A percentile compares a stretch with the other conserved stretches of the same genome.
These are phyloP conservation scores for Phytophthora melonis DNA, from an alignment of 352 stramenopile genomes.

Conservation along the genomic window DNA sequence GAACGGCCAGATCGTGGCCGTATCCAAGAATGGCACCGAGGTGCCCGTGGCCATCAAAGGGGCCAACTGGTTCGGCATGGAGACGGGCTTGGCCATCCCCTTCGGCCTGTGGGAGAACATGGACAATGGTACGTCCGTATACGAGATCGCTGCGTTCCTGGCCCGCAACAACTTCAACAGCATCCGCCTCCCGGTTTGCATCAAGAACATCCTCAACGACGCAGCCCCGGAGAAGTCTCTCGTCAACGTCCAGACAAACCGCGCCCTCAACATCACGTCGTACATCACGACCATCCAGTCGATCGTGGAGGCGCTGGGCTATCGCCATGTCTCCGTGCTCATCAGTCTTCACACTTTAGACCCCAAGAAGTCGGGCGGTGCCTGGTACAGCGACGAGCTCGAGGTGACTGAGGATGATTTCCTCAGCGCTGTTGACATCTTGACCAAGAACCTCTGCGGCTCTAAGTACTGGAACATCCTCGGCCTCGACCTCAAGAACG, in stretches of 20 bases:
- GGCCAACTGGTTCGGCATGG: constrained; percentile 84
- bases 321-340: constrained; percentile 65
- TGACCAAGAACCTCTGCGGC: constrained; percentile 61
- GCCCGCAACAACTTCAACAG: constrained; percentile 78
- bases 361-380: constrained; percentile 54
- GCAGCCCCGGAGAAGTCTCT: constrained; percentile 53
- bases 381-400: constrained; percentile 64
- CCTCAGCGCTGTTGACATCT: constrained; percentile 58
- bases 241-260: constrained; percentile 73
- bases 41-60: constrained; percentile 66
- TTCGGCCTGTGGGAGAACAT: constrained; percentile 80
- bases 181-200: constrained; percentile 65
- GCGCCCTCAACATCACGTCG: constrained; percentile 63
- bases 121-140: constrained; percentile 69
- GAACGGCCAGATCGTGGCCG: constrained; percentile 53
- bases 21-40: constrained; percentile 66
- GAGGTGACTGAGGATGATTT: constrained; percentile 67
- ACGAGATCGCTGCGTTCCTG: constrained; percentile 70
- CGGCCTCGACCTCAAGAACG: constrained; percentile 76
- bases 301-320: constrained; percentile 64
- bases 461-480: constrained; percentile 75
- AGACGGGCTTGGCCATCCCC: constrained; percentile 62
- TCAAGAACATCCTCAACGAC: constrained; percentile 66
- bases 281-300: constrained; percentile 71
- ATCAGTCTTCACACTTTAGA: constrained; percentile 77